Evolutionary conservation across 805 yeast genomes (phyloP).

Genomic region (Grigorovia transvaalensis): DNA sequence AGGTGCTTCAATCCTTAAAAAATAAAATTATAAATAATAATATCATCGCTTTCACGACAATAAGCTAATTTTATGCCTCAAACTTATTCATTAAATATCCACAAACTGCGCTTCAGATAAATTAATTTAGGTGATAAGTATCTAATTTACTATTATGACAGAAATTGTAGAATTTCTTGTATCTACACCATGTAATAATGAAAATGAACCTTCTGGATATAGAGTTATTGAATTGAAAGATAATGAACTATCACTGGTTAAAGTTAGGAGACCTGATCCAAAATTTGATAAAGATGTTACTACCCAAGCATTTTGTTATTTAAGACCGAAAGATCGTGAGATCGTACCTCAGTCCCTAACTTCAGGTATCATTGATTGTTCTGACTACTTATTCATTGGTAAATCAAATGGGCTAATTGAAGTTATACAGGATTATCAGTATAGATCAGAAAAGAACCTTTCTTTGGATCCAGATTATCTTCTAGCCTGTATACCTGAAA

Average conservation of each 20-base stretch:
- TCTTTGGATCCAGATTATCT: conserved; percentile 12
- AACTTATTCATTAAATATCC: background rate
- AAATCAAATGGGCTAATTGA: conserved; percentile 24
- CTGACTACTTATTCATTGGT: conserved; percentile 23
- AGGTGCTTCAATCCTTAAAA: background rate
- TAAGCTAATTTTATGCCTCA: background rate
- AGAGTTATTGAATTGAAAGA: conserved; percentile 12
- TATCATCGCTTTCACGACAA: background rate
- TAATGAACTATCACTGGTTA: conserved; percentile 6
- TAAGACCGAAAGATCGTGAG: conserved; percentile 12
- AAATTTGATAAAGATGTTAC: conserved; percentile 10
- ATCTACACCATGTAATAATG: conserved; percentile 16
- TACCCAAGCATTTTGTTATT: conserved; percentile 20
- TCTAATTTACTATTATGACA: conserved; percentile 1
- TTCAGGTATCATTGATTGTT: conserved; percentile 8
- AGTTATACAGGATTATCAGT: conserved; percentile 17
- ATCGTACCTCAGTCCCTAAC: conserved; percentile 3
- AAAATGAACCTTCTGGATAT: conserved; percentile 15
- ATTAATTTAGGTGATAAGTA: background rate
- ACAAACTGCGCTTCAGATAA: background rate
- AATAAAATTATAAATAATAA: no score
- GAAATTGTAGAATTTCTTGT: conserved; percentile 11
- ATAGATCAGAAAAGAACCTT: conserved; percentile 6
- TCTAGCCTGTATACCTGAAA: conserved; percentile 17
- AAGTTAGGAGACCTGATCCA: conserved; percentile 1